Evolutionary conservation across 2,329 filamentous ascomycete species (phyloP).

Genomic region (Pyrenophora teres): DNA sequence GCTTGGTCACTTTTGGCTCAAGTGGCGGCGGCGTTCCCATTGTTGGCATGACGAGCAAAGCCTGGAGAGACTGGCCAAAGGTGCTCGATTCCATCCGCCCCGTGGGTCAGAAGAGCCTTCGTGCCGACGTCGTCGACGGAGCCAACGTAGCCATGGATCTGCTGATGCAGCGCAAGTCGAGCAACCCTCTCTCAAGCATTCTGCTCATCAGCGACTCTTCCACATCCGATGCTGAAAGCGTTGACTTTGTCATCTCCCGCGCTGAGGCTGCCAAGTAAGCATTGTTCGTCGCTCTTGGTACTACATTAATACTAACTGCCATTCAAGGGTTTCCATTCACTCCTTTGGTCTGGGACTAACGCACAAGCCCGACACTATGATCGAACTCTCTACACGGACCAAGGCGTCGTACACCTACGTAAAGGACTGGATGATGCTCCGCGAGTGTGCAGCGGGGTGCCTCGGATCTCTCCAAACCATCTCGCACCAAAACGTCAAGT

Average conservation of each 20-base stretch:
- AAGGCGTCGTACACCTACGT: slow-evolving; percentile 98
- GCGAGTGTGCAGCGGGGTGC: slow-evolving; percentile 92
- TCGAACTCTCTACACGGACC: slow-evolving; percentile 90
- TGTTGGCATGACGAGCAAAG: slow-evolving; percentile 97
- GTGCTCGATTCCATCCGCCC: slow-evolving; percentile 86
- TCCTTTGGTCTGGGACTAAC: slow-evolving; percentile 96
- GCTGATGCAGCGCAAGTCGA: slow-evolving; percentile 95
- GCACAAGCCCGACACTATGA: slow-evolving; percentile 98
- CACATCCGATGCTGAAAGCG: slow-evolving; percentile 89
- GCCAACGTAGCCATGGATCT: slow-evolving; percentile 98
- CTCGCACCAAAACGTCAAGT: slow-evolving; percentile 97
- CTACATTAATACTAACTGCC: slow-evolving; percentile 22
- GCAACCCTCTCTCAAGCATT: slow-evolving; percentile 93
- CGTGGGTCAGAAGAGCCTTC: slow-evolving; percentile 93
- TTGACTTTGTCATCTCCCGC: slow-evolving; percentile 95
- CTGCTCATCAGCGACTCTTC: slow-evolving; percentile 97
- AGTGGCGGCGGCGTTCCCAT: slow-evolving; percentile 90
- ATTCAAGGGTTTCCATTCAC: slow-evolving; percentile 83
- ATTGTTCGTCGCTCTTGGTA: not conserved
- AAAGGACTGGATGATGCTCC: slow-evolving; percentile 99
- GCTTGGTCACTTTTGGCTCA: slow-evolving; percentile 93
- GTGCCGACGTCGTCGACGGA: slow-evolving; percentile 95
- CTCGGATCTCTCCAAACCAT: slow-evolving; percentile 88
- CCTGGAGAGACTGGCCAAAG: slow-evolving; percentile 89
- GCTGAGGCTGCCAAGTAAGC: slow-evolving; percentile 93